phyloP scores from a whole-genome alignment of 2,329 filamentous ascomycete species.

The Gyromitra esculenta region DNA sequence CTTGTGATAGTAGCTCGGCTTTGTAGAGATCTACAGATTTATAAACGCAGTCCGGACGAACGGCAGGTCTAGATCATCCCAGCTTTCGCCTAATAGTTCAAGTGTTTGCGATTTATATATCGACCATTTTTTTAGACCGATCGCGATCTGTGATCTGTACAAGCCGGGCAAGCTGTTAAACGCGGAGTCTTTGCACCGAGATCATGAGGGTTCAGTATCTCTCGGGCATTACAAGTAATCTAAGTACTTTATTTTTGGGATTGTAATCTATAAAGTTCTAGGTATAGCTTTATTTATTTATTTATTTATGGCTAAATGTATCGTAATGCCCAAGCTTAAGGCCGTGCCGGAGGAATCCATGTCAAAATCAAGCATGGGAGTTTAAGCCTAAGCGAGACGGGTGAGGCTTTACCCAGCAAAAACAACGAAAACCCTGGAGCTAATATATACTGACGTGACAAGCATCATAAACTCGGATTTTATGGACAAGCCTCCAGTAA shows the following conservation, averaged over 20 bases:
- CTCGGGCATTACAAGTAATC: not conserved
- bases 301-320: slow-evolving; percentile 26
- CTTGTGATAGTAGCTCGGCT: not conserved
- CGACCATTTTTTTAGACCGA: not conserved
- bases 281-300: not conserved
- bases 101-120: not conserved
- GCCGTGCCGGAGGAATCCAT: not conserved
- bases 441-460: not conserved
- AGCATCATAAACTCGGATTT: not conserved
- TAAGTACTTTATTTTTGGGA: not conserved
- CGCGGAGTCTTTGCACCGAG: slow-evolving; percentile 6
- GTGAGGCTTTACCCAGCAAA: slow-evolving; percentile 32
- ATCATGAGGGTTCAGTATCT: not conserved
- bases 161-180: not conserved
- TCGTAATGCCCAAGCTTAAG: not conserved
- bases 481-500: slow-evolving; percentile 1
- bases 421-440: slow-evolving; percentile 12
- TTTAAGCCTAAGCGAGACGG: slow-evolving; percentile 34
- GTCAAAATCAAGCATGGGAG: not conserved
- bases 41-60: not conserved
- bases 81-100: not conserved
- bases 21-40: not conserved
- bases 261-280: not conserved
- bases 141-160: not conserved
- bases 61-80: not conserved